Conservation (phyloP, 495 filamentous ascomycete species). For the Daldinia loculata region DNA sequence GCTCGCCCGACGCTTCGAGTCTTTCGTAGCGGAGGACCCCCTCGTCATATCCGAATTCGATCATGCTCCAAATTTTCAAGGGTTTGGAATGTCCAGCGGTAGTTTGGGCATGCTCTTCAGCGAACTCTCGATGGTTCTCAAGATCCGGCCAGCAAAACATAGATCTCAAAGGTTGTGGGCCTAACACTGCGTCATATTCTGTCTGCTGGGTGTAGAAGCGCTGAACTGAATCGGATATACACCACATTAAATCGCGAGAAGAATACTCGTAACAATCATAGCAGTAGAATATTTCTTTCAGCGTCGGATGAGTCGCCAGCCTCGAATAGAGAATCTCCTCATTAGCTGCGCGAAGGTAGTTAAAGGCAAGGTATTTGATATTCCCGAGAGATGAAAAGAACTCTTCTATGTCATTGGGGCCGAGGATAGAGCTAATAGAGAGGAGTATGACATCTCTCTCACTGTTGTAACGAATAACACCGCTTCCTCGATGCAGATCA, state of each 20-base stretch:
- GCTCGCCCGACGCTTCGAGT: not conserved
- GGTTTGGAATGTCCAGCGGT: not conserved
- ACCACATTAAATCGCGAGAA: constrained; percentile 38
- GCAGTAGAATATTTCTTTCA: not conserved
- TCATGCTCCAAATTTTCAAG: constrained; percentile 42
- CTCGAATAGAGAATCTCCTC: not conserved
- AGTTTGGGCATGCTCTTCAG: constrained; percentile 8
- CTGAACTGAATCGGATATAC: constrained; percentile 29
- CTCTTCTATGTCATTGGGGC: not conserved
- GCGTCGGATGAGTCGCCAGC: not conserved
- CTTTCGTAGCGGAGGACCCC: constrained; percentile 13
- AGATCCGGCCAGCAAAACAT: constrained; percentile 52
- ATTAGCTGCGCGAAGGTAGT: not conserved
- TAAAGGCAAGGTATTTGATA: constrained; percentile 2
- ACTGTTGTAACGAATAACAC: constrained; percentile 45
- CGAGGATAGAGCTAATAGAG: not conserved
- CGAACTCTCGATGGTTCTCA: constrained; percentile 15
- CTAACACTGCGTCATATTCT: constrained; percentile 28
- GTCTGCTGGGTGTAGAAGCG: constrained; percentile 23
- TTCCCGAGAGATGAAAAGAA: not conserved
- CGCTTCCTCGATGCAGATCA: constrained; percentile 11
- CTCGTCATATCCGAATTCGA: constrained; percentile 28
- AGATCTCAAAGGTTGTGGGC: constrained; percentile 17
- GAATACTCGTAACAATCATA: not conserved
- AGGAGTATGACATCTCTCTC: constrained; percentile 45